These are phyloP conservation scores for Eucalyptus virginea DNA, from an alignment of 345 rosid genomes.

Conservation along the genomic window DNA sequence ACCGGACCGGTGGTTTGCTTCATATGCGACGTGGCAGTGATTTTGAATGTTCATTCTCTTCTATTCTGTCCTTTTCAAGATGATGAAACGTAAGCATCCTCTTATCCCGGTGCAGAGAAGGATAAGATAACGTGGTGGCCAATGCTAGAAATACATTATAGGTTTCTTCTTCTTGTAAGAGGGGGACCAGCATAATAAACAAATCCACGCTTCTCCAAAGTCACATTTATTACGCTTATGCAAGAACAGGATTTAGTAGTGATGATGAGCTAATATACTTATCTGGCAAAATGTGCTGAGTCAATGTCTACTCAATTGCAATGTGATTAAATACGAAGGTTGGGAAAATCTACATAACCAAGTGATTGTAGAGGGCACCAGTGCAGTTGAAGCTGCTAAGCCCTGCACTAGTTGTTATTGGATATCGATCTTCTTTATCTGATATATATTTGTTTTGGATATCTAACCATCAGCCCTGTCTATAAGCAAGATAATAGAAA, in stretches of 20 bases:
- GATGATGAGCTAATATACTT: not conserved
- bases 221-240: not conserved
- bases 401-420: not conserved
- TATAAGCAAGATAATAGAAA: not conserved
- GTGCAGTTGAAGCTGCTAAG: not conserved
- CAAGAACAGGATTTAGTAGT: not conserved
- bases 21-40: not conserved
- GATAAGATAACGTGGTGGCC: not conserved
- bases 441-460: not conserved
- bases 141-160: not conserved
- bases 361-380: not conserved
- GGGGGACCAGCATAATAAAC: not conserved
- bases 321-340: not conserved
- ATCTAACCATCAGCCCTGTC: not conserved
- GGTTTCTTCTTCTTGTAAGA: not conserved
- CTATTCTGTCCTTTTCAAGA: not conserved
- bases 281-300: not conserved
- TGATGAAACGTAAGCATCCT: not conserved
- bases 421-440: not conserved
- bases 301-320: not conserved
- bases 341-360: not conserved
- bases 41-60: not conserved
- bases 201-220: not conserved
- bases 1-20: not conserved
- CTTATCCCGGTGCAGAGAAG: not conserved